These are phyloP conservation scores for Globisporangium abappressorium DNA, from an alignment of 352 stramenopile genomes.

Conservation along the genomic window DNA sequence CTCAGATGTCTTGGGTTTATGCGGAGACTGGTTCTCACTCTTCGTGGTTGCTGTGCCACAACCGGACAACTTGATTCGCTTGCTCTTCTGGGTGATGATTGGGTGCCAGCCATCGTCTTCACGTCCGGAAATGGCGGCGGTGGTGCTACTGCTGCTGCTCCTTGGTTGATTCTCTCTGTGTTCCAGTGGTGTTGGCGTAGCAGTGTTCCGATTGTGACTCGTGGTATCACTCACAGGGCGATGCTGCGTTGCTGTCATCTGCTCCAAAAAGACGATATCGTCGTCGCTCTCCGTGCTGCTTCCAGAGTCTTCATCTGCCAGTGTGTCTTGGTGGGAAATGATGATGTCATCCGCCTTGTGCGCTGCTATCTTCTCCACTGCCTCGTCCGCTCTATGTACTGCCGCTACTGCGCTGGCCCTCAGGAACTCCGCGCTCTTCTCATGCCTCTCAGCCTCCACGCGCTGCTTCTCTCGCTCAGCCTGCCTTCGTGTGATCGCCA, in stretches of 20 bases:
- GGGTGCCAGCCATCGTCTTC: neutral
- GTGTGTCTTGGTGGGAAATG: neutral
- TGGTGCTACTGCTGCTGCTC: no score
- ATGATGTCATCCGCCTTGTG: neutral
- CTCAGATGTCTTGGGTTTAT: no score
- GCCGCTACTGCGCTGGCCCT: no score
- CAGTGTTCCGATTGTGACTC: no score
- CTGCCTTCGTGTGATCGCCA: neutral
- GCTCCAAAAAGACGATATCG: neutral
- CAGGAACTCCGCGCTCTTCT: no score
- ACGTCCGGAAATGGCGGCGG: neutral
- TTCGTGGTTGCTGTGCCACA: neutral
- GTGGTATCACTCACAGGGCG: no score
- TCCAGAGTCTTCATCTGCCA: neutral
- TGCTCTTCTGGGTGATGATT: constrained; percentile 1
- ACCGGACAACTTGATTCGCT: neutral
- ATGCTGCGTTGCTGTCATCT: neutral
- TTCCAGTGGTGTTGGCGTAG: neutral
- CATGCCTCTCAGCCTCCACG: neutral
- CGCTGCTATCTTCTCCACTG: neutral
- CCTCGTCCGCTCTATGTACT: neutral
- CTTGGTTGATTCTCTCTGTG: neutral
- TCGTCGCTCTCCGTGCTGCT: neutral
- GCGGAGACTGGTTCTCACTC: neutral
- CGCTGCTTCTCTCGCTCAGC: neutral